phyloP scores from a whole-genome alignment of 805 yeast genomes.

The Candida easanensis region DNA sequence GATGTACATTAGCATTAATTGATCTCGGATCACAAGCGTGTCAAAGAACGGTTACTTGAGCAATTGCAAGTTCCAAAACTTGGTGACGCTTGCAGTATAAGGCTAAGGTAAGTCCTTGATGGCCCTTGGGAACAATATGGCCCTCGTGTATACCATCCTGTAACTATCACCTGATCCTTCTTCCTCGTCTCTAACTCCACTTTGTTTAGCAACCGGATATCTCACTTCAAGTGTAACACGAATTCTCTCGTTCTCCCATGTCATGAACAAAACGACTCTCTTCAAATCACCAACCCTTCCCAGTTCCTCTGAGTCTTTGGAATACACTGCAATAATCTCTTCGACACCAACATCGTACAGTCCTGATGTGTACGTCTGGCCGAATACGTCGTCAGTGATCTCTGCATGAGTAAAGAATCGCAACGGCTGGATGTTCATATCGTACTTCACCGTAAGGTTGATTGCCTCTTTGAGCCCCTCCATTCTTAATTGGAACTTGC shows the following conservation, averaged over 20 bases:
- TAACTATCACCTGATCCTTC: background rate
- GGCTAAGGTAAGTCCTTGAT: too few species aligned
- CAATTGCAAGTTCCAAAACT: too few species aligned
- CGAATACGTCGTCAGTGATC: background rate
- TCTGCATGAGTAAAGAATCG: background rate
- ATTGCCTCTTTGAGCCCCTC: background rate
- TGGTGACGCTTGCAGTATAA: too few species aligned
- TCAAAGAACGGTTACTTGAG: too few species aligned
- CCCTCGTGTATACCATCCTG: constrained; percentile 5
- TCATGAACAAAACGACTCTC: constrained; percentile 2
- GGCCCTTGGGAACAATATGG: constrained; percentile 5
- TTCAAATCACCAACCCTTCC: background rate
- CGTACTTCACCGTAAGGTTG: background rate
- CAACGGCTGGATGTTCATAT: background rate
- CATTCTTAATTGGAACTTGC: background rate
- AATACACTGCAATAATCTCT: constrained; percentile 6
- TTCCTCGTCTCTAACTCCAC: background rate
- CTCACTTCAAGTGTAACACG: constrained; percentile 2
- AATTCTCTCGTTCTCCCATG: background rate
- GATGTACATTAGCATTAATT: too few species aligned
- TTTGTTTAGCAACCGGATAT: background rate
- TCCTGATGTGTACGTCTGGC: background rate
- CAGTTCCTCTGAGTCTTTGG: background rate
- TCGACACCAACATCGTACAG: background rate
- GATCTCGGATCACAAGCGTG: too few species aligned